Conservation (phyloP, 1,139 yeast species). For the Suhomyces coccinellae region DNA sequence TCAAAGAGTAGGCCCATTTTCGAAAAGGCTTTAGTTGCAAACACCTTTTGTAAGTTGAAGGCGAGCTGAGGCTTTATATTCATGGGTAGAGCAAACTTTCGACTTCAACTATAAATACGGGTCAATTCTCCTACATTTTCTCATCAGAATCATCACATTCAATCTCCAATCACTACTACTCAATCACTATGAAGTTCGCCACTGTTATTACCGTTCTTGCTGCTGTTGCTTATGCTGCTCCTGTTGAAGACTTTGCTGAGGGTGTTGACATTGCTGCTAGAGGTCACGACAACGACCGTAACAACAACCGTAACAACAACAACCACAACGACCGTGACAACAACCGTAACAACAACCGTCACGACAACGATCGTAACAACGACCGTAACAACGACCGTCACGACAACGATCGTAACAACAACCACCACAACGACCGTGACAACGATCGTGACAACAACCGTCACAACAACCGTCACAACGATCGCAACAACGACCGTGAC, state of each 20-base stretch:
- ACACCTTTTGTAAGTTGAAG: background rate
- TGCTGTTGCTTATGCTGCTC: conserved; percentile 2
- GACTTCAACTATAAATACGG: background rate
- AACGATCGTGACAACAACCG: background rate
- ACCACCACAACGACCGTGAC: background rate
- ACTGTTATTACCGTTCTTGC: background rate
- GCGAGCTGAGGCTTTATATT: too few species aligned
- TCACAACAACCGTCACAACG: too few species aligned
- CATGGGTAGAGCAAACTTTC: too few species aligned
- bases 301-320: background rate
- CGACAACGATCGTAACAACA: background rate
- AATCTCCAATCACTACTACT: background rate
- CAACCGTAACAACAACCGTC: background rate
- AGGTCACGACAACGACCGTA: background rate
- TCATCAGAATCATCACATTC: background rate
- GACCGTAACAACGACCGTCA: background rate
- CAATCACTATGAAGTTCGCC: background rate
- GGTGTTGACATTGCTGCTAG: background rate
- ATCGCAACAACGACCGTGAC: too few species aligned
- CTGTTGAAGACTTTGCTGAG: background rate
- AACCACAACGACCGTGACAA: background rate
- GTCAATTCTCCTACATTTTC: background rate
- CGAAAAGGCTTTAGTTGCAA: background rate
- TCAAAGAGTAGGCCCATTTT: background rate
- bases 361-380: background rate